A percentile compares a stretch with the other conserved stretches of the same genome.
phyloP scores from a whole-genome alignment of 2,329 filamentous ascomycete genomes.

The Colletotrichum salicis region DNA sequence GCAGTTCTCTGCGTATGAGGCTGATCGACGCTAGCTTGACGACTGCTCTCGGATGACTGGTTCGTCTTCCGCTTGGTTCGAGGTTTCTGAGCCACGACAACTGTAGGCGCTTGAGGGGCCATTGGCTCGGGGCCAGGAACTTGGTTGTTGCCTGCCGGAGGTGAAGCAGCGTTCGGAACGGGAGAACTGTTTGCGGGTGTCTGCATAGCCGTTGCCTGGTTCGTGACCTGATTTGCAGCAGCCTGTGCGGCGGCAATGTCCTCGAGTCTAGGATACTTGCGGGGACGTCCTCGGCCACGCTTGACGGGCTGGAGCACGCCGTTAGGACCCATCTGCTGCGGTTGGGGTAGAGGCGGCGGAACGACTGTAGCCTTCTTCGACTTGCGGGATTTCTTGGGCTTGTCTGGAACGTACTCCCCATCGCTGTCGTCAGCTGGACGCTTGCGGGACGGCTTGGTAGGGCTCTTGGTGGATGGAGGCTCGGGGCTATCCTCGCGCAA shows the following conservation, averaged over 20 bases:
- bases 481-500: neutral
- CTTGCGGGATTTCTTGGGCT: conserved; percentile 13
- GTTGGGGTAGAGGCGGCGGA: neutral
- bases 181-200: neutral
- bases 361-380: neutral
- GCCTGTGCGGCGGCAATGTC: neutral
- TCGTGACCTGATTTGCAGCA: neutral
- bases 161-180: neutral
- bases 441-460: neutral
- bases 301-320: conserved; percentile 6
- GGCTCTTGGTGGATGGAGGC: neutral
- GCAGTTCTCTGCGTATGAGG: neutral
- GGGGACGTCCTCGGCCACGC: conserved; percentile 26
- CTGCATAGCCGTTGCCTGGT: no score
- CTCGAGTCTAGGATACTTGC: conserved; percentile 21
- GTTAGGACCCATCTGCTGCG: neutral
- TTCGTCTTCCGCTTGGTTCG: neutral
- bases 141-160: neutral
- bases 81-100: neutral
- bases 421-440: conserved; percentile 17
- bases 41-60: neutral
- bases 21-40: neutral
- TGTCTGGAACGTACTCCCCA: conserved; percentile 10
- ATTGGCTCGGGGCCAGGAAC: neutral
- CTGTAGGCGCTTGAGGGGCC: neutral